Base-by-base conservation (phyloP, 345 rosid species). In the Acer saccharum region DNA sequence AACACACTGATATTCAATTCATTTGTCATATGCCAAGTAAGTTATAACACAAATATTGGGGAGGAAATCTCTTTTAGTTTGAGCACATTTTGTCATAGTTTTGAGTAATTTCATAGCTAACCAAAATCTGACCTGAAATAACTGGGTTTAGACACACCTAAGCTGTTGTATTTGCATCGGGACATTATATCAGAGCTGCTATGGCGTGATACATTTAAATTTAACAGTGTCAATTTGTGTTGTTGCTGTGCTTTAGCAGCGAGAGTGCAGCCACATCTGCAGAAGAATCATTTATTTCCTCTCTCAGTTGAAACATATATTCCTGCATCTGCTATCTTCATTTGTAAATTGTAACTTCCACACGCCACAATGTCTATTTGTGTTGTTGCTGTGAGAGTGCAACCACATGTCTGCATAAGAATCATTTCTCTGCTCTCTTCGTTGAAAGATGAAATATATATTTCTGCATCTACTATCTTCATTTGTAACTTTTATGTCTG, bases 1-100 rank as follows among this genome's bases (percentile, higher is more conserved):
- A 94, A 91, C 67, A 94, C 98, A 44, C 66, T 97, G 79, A 93
- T 94, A 83, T 97, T 97, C 86, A 97, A 97, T 76, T 86, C 98
- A 12, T 97, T 97, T 77, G 98, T 97, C 73, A 81, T 93, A 50
- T 94, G 96, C 76, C 99, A 97, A 86, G 99, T 97, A 85, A 85
- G 89, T 78, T 9, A 77, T 25, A 68, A 57, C n/a, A 21, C n/a
- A 12, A 39, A 7, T 23, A 21, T 21, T 67, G 25, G 50, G 68
- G n/a, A 27, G 44, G 21, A 29, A 16, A 29, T 5, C 23, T 44
- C 20, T 41, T 32, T 61, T 43, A 29, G 10, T 5, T 50, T 18
- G 44, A 63, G 77, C 65, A 0, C 11, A 44, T 6, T 46, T 67
- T 63, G 50, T 46, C 50, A 44, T 8, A 46, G 50, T 46, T 46